These are phyloP conservation scores for Parachaetomium inaequale DNA, from an alignment of 495 filamentous ascomycete genomes.

Conservation along the genomic window DNA sequence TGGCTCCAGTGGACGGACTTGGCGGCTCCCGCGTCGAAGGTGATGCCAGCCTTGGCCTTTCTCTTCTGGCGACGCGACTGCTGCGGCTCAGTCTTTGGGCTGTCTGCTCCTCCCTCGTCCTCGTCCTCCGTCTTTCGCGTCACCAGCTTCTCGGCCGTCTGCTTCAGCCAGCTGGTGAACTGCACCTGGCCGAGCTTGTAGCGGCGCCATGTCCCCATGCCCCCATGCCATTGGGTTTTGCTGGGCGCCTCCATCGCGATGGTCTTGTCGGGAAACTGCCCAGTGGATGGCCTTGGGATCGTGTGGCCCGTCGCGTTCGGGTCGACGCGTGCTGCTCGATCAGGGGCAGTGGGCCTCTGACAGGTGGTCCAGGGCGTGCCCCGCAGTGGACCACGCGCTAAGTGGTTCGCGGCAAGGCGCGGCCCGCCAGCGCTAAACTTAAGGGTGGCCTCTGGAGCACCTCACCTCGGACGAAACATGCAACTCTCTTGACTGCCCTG, in stretches of 20 bases:
- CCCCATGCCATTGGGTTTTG: conserved; percentile 16
- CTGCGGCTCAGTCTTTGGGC: background rate
- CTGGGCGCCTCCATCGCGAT: background rate
- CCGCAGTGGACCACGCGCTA: background rate
- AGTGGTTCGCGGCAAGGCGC: background rate
- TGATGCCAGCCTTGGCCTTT: conserved; percentile 12
- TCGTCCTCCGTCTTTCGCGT: background rate
- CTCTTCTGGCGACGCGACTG: conserved; percentile 15
- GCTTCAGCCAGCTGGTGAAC: conserved; percentile 33
- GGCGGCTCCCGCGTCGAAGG: background rate
- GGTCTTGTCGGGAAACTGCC: background rate
- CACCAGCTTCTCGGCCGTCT: conserved; percentile 21
- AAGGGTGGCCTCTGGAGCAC: background rate
- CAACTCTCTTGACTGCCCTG: too few relatives aligned
- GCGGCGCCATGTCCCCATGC: conserved; percentile 21
- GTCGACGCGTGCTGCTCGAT: too few relatives aligned
- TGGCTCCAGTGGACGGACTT: conserved; percentile 24
- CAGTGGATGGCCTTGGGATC: too few relatives aligned
- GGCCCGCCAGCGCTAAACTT: background rate
- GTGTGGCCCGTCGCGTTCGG: too few relatives aligned
- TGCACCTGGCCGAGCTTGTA: conserved; percentile 32
- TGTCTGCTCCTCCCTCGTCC: background rate
- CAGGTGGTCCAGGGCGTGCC: background rate
- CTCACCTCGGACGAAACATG: too few relatives aligned
- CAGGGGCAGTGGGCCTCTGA: too few relatives aligned